phyloP scores from a whole-genome alignment of 176 grass and related monocot species.

The Panicum miliaceum region DNA sequence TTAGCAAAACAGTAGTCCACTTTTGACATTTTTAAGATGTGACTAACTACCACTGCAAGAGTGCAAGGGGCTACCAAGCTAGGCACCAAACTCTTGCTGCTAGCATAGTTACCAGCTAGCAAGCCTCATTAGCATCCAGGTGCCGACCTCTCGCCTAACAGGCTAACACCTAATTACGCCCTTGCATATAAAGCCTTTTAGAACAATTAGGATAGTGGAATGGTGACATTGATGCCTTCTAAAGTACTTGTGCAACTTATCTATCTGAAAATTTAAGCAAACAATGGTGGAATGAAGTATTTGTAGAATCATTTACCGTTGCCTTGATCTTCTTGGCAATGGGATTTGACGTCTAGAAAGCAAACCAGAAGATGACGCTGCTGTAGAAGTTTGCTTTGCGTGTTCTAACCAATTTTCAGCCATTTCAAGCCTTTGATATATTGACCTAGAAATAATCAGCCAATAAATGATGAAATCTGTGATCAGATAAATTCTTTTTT shows the following conservation, averaged over 20 bases:
- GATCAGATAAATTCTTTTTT: neutral
- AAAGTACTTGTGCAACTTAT: neutral
- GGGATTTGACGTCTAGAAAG: constrained; percentile 29
- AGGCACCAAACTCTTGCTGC: neutral
- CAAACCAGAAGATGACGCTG: constrained; percentile 33
- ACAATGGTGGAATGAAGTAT: constrained; percentile 3
- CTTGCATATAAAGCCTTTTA: neutral
- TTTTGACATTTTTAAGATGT: neutral
- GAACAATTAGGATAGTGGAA: neutral
- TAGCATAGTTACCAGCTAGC: neutral
- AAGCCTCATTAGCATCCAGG: neutral
- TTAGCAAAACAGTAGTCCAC: neutral
- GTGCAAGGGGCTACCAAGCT: neutral
- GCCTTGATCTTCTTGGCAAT: constrained; percentile 28
- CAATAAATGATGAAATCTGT: neutral
- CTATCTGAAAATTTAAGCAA: constrained; percentile 14
- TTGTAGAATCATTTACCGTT: constrained; percentile 37
- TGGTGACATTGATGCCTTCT: neutral
- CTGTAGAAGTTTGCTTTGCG: constrained; percentile 34
- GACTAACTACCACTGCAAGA: neutral
- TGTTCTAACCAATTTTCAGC: constrained; percentile 48
- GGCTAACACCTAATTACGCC: neutral
- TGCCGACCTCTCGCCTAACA: neutral
- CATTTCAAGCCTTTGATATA: constrained; percentile 42
- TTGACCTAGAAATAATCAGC: constrained; percentile 24